These are phyloP conservation scores for Bombardia bombarda DNA, from an alignment of 495 filamentous ascomycete genomes.

Conservation along the genomic window DNA sequence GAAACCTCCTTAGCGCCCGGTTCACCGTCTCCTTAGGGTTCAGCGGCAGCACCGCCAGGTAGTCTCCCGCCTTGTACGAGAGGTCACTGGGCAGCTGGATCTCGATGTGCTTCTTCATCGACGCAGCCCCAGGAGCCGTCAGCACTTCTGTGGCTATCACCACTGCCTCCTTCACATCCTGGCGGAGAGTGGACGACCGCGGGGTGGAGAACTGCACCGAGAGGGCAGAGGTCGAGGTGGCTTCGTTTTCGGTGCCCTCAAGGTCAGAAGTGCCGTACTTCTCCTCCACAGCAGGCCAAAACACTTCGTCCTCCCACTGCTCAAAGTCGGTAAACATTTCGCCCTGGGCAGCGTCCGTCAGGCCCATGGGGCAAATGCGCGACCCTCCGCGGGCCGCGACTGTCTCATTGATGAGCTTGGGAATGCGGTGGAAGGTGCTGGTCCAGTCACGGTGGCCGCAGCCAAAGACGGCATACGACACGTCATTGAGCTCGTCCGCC, in stretches of 20 bases:
- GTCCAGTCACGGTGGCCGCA: slow-evolving; percentile 57
- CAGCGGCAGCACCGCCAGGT: slow-evolving; percentile 64
- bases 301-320: slow-evolving; percentile 53
- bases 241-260: slow-evolving; percentile 17
- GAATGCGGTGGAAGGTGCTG: slow-evolving; percentile 64
- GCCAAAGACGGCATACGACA: slow-evolving; percentile 60
- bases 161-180: slow-evolving; percentile 56
- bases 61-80: slow-evolving; percentile 65
- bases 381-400: slow-evolving; percentile 39
- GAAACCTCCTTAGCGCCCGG: slow-evolving; percentile 41
- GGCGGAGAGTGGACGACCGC: slow-evolving; percentile 53
- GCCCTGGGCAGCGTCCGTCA: slow-evolving; percentile 52
- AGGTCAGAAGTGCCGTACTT: too few relatives aligned
- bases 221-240: slow-evolving; percentile 6
- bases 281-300: slow-evolving; percentile 58
- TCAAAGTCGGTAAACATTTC: slow-evolving; percentile 69
- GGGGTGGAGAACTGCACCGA: slow-evolving; percentile 51
- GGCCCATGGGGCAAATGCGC: slow-evolving; percentile 47
- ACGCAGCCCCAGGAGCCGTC: slow-evolving; percentile 44
- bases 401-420: slow-evolving; percentile 51
- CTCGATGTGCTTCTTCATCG: slow-evolving; percentile 57
- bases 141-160: slow-evolving; percentile 49
- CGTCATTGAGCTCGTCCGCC: slow-evolving; percentile 40
- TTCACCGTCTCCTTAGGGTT: slow-evolving; percentile 53
- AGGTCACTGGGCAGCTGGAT: slow-evolving; percentile 58